Percentiles rank a stretch among this genome's conserved stretches.
These are phyloP conservation scores for Cladophialophora yegresii DNA, from an alignment of 2,329 filamentous ascomycete species.

Conservation along the genomic window DNA sequence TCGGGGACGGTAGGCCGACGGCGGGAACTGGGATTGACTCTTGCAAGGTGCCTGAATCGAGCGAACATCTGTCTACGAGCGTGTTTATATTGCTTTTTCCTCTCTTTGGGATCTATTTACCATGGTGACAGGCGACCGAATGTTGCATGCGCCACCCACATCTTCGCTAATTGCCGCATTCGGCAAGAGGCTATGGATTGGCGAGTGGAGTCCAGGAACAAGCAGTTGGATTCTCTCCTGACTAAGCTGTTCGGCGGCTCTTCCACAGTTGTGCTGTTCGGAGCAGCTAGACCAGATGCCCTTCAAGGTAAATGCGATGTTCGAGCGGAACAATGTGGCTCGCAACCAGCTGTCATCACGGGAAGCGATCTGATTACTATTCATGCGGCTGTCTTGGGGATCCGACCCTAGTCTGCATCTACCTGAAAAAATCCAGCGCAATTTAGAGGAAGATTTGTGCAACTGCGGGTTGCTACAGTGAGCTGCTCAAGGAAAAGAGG, in stretches of 20 bases:
- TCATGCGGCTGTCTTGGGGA: background rate
- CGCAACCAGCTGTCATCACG: background rate
- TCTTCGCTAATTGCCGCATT: slow-evolving; percentile 13
- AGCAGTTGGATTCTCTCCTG: background rate
- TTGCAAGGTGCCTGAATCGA: background rate
- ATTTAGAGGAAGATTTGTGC: background rate
- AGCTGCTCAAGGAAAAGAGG: background rate
- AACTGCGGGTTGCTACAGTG: background rate
- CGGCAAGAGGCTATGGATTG: slow-evolving; percentile 19
- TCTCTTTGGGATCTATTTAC: background rate
- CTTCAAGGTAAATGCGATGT: background rate
- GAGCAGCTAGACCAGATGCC: slow-evolving; percentile 1
- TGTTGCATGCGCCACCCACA: background rate
- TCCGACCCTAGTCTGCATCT: background rate
- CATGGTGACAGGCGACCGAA: background rate
- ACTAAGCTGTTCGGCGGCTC: background rate
- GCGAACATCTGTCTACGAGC: background rate
- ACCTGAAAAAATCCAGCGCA: background rate
- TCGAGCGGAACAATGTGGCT: background rate
- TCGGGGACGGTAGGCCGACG: background rate
- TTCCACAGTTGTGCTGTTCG: background rate
- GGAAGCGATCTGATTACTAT: background rate
- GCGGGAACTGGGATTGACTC: background rate
- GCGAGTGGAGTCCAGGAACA: background rate
- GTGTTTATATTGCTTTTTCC: slow-evolving; percentile 1